Evolutionary conservation across 2,329 filamentous ascomycete species (phyloP), one percentile per base, ranked within the genome.

Genomic region (Aspergillus sergii): DNA sequence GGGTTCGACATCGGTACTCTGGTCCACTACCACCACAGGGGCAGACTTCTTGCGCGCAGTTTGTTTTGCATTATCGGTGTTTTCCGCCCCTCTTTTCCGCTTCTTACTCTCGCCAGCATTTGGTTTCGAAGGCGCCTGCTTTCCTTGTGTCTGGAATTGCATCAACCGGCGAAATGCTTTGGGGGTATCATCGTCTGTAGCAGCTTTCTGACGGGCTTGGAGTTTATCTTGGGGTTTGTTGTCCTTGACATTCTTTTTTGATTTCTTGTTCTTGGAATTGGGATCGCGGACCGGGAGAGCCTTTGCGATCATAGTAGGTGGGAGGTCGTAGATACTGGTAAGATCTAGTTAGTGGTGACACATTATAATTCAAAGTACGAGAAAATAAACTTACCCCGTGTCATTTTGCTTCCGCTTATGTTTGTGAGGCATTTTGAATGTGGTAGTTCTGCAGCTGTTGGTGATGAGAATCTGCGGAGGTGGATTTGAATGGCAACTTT

Each of bases 151-250:
- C 46, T 89, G 86, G 68, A 89, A 86, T 39, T 91, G 88, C 91
- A 98, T 95, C 66, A 98, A 81, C 14, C 93, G 89, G 65, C 88
- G 87, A 78, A 99, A 99, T 1, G 91, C 92, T 69, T 92, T 91
- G 0, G 95, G 95, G 1, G 91, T 94, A 79, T 98, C 95, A 75
- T 96, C 89, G 45, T 85, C 77, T 41, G 65, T 58, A 39, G 65
- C 68, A 82, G 34, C 76, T 77, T 76, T 76, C 61, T 45, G 64
- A 10, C 70, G 68, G 19, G 64, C 53, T 34, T 64, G 60, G 26
- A 48, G 16, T 57, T 76, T 58, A 11, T 48, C 51, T 51, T 45
- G 71, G 51, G 66, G 72, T 39, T 75, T 76, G 75, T 59, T 51
- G 66, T 71, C 64, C 76, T 79, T 64, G 69, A 64, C 67, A 54